phyloP scores from a whole-genome alignment of 2,329 filamentous ascomycete genomes.

The Cercospora sp. region DNA sequence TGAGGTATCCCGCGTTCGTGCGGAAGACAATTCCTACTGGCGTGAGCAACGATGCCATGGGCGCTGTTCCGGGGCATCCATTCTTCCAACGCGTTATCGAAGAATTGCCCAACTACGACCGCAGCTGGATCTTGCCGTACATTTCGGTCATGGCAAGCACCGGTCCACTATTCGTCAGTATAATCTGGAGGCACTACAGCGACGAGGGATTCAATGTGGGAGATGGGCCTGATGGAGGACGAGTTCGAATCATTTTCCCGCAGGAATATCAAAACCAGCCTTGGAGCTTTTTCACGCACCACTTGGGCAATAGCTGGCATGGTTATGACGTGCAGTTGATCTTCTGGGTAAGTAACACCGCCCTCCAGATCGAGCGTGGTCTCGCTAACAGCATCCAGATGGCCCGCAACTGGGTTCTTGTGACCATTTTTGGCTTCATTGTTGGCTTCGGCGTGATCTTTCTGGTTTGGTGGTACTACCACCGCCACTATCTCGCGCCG shows the following conservation, averaged over 20 bases:
- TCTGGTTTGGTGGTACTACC: slow-evolving; percentile 54
- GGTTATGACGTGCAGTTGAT: slow-evolving; percentile 63
- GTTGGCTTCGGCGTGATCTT: slow-evolving; percentile 51
- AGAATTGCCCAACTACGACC: slow-evolving; percentile 65
- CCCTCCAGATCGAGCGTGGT: background rate
- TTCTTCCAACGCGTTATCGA: slow-evolving; percentile 72
- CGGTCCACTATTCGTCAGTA: slow-evolving; percentile 72
- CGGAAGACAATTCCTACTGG: slow-evolving; percentile 73
- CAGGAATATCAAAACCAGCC: slow-evolving; percentile 67
- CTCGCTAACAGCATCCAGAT: slow-evolving; percentile 29
- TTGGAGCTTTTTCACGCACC: slow-evolving; percentile 72
- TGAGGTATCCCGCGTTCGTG: slow-evolving; percentile 70
- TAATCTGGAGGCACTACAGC: slow-evolving; percentile 75
- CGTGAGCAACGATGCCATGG: slow-evolving; percentile 81
- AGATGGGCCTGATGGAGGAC: slow-evolving; percentile 46
- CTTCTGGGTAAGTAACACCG: slow-evolving; percentile 56
- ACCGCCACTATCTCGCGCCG: slow-evolving; percentile 41
- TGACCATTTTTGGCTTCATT: slow-evolving; percentile 54
- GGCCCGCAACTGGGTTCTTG: slow-evolving; percentile 56
- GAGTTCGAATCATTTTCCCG: slow-evolving; percentile 67
- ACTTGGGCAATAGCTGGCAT: slow-evolving; percentile 66
- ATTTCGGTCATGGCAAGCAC: slow-evolving; percentile 80
- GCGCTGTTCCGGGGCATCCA: slow-evolving; percentile 68
- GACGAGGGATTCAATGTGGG: slow-evolving; percentile 49
- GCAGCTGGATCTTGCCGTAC: slow-evolving; percentile 69